Base-by-base conservation (phyloP, 2,329 filamentous ascomycete species). In the Rhynchosporium secalis region DNA sequence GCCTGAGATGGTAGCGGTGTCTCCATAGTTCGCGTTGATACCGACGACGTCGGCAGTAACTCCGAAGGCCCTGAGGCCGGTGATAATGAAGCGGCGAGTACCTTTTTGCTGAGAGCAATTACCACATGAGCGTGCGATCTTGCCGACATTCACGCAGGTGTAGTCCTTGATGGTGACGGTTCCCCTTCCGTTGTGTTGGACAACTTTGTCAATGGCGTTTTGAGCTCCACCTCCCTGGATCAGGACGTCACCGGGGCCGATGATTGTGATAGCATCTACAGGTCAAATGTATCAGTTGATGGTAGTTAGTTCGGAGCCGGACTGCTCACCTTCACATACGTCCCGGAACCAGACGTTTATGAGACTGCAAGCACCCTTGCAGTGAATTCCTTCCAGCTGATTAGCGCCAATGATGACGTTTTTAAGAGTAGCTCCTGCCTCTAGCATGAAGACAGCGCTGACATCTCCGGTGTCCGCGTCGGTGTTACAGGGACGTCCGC, bases 361-460 rank as follows among this genome's bases (percentile, higher is more conserved):
- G 40, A 81, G 70, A 7, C 76, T 79, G 71, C 80, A 82, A 13
- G 76, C 72, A 40, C 79, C 80, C 58, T 77, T 71, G 72, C 81
- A 83, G 73, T 83, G 80, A 38, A 83, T 77, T 58, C 77, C 81
- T 72, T 81, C 81, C 41, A 78, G 76, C 64, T 82, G 75, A 62
- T 79, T 77, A n/a, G 75, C 75, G 28, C 82, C 80, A 58, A 83
- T 83, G 69, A 83, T 82, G 70, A 80, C 80, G 68, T 83, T 83
- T 66, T 76, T 78, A 33, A 83, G 73, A 31, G 76, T 80, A 36
- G 77, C 82, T 36, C 81, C 81, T 56, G 78, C 74, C 70, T 79
- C 75, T 58, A 84, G 74, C 64, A 80, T 75, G 77, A 84, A 84
- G 71, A 84, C 81, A 51, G 81, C 79, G 57, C 79, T 62, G 4